Evolutionary conservation across 2,329 filamentous ascomycete species (phyloP).

Genomic region (Cladophialophora chaetospira): DNA sequence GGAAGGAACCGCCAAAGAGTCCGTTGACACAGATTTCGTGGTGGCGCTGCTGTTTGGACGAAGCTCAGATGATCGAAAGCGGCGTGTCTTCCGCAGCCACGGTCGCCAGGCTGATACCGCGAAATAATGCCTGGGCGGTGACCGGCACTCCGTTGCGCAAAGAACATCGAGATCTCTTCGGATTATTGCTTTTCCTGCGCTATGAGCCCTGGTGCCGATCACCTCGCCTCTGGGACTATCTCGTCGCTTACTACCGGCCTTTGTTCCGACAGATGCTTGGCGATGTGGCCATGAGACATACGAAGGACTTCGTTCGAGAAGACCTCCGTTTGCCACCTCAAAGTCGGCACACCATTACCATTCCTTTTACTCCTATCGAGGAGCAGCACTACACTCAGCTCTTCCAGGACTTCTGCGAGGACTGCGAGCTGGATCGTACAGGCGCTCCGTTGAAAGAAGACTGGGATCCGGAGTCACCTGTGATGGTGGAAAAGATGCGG

Average conservation of each 20-base stretch:
- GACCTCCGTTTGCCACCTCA: constrained; percentile 81
- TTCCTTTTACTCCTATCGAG: constrained; percentile 87
- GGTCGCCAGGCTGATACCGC: constrained; percentile 76
- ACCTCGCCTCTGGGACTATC: constrained; percentile 65
- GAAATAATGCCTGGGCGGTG: constrained; percentile 87
- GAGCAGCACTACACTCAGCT: constrained; percentile 83
- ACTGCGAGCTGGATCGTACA: constrained; percentile 64
- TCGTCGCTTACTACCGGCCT: constrained; percentile 63
- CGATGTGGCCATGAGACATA: constrained; percentile 77
- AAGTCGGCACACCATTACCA: constrained; percentile 80
- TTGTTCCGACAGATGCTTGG: constrained; percentile 71
- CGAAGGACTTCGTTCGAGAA: constrained; percentile 75
- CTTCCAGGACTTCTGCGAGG: constrained; percentile 73
- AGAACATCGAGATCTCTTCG: constrained; percentile 74
- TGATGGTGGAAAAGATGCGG: constrained; percentile 70
- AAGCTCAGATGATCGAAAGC: constrained; percentile 87
- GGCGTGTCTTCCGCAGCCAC: constrained; percentile 80
- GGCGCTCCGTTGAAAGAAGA: constrained; percentile 63
- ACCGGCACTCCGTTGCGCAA: constrained; percentile 88
- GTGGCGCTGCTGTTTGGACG: constrained; percentile 77
- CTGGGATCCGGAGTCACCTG: constrained; percentile 65
- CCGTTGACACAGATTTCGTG: constrained; percentile 79
- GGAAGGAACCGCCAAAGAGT: constrained; percentile 67
- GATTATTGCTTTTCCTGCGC: constrained; percentile 76
- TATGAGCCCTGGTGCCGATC: constrained; percentile 74